A percentile compares a stretch with the other conserved stretches of the same genome.
These are phyloP conservation scores for Tetrapisispora phaffii DNA, from an alignment of 805 yeast genomes.

Conservation along the genomic window DNA sequence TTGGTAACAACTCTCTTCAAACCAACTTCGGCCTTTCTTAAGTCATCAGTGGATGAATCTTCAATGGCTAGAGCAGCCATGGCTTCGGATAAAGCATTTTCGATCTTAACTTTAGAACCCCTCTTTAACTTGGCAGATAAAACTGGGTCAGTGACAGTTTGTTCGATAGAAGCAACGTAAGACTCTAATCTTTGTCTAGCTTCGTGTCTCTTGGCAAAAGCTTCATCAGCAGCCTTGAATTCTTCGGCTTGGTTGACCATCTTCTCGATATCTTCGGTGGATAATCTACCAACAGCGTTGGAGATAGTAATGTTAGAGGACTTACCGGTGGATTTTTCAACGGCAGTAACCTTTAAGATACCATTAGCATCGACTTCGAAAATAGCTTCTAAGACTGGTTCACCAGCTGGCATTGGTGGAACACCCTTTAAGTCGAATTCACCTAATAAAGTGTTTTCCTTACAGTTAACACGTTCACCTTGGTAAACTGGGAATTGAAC, in stretches of 20 bases:
- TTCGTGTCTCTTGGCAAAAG: slow-evolving; percentile 98
- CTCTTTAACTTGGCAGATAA: slow-evolving; percentile 95
- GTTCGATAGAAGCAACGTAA: slow-evolving; percentile 91
- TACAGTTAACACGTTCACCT: slow-evolving; percentile 99
- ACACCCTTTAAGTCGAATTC: slow-evolving; percentile 96
- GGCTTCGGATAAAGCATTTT: slow-evolving; percentile 96
- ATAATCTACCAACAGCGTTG: slow-evolving; percentile 97
- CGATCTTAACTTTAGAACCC: slow-evolving; percentile 94
- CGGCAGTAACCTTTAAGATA: slow-evolving; percentile 97
- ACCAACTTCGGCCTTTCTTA: slow-evolving; percentile 98
- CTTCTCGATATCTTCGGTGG: slow-evolving; percentile 93
- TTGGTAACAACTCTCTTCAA: slow-evolving; percentile 99
- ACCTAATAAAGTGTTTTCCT: slow-evolving; percentile 95
- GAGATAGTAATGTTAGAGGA: slow-evolving; percentile 72
- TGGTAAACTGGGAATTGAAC: slow-evolving; percentile 98
- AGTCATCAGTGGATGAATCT: slow-evolving; percentile 93
- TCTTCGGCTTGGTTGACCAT: slow-evolving; percentile 98
- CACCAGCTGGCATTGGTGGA: slow-evolving; percentile 98
- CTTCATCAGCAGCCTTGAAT: slow-evolving; percentile 98
- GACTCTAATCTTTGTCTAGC: slow-evolving; percentile 98
- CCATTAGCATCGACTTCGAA: slow-evolving; percentile 99
- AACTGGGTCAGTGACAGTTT: slow-evolving; percentile 96
- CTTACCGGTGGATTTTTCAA: slow-evolving; percentile 97
- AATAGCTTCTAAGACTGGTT: slow-evolving; percentile 97
- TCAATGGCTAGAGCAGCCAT: slow-evolving; percentile 94